These are phyloP conservation scores for Globisporangium iwayamae DNA, from an alignment of 352 stramenopile genomes.

Conservation along the genomic window DNA sequence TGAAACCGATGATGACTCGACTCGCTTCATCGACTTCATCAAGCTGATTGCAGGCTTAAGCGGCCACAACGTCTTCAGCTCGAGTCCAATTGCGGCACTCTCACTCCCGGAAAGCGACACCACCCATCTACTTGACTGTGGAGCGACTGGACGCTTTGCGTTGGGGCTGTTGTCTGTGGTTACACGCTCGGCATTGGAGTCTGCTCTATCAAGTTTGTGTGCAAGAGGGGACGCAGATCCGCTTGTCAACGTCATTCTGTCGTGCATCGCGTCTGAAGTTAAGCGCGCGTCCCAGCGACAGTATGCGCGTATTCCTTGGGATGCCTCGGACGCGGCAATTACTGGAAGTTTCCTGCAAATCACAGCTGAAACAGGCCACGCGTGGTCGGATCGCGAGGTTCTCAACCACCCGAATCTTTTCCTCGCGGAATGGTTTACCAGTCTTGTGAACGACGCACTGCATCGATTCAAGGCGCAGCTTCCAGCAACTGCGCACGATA, in stretches of 20 bases:
- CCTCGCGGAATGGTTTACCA: slow-evolving; percentile 82
- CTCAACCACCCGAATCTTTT: slow-evolving; percentile 83
- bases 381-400: slow-evolving; percentile 82
- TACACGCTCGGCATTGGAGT: slow-evolving; percentile 41
- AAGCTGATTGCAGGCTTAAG: slow-evolving; percentile 78
- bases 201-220: slow-evolving; percentile 22
- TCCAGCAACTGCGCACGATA: slow-evolving; percentile 35
- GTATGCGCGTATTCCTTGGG: slow-evolving; percentile 84
- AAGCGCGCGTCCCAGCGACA: slow-evolving; percentile 63
- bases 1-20: slow-evolving; percentile 32
- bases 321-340: slow-evolving; percentile 63
- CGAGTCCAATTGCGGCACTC: slow-evolving; percentile 22
- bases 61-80: slow-evolving; percentile 36
- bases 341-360: slow-evolving; percentile 72
- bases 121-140: slow-evolving; percentile 51
- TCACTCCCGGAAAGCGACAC: slow-evolving; percentile 36
- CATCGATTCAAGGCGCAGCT: slow-evolving; percentile 39
- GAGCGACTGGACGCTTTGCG: slow-evolving; percentile 52
- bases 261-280: slow-evolving; percentile 61
- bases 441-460: slow-evolving; percentile 64
- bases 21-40: slow-evolving; percentile 78
- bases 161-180: slow-evolving; percentile 49
- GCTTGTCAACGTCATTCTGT: slow-evolving; percentile 52
- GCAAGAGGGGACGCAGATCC: slow-evolving; percentile 20
- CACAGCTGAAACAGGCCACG: slow-evolving; percentile 54